Percentiles rank a stretch among this genome's conserved stretches.
Evolutionary conservation across 176 grass and related monocot genomes (phyloP).

Genomic region (Olyra latifolia): DNA sequence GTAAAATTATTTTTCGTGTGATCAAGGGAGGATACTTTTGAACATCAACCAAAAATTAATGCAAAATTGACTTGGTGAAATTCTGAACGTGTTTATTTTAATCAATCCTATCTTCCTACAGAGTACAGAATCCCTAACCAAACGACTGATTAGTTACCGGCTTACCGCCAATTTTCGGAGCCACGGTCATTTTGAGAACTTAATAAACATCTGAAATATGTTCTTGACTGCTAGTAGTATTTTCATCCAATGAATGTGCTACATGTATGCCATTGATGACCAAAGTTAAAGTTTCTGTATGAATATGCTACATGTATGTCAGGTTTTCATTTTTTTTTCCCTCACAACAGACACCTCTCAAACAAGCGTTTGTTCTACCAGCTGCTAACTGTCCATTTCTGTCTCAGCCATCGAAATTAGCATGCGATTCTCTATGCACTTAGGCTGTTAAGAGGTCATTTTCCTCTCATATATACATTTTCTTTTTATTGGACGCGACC

Average conservation of each 20-base stretch:
- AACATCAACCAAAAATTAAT: no score
- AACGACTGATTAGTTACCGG: no score
- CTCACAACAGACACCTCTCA: not conserved
- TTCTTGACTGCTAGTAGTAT: not conserved
- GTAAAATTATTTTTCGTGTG: no score
- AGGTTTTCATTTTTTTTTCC: not conserved
- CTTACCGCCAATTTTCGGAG: no score
- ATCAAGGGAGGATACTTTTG: no score
- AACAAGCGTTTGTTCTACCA: not conserved
- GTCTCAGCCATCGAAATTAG: not conserved
- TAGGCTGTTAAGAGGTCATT: slow-evolving; percentile 30
- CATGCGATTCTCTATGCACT: not conserved
- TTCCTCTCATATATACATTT: slow-evolving; percentile 15
- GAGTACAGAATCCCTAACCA: no score
- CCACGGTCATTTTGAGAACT: no score
- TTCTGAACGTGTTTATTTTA: no score
- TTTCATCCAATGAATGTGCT: not conserved
- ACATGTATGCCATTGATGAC: not conserved
- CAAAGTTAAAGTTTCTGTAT: not conserved
- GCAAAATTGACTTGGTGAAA: no score
- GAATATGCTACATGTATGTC: no score
- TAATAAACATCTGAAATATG: not conserved
- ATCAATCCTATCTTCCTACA: no score
- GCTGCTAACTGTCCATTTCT: not conserved
- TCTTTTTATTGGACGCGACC: not conserved